Conservation (phyloP, 768 basidiomycete genomes). For the Psilocybe tampanensis region DNA sequence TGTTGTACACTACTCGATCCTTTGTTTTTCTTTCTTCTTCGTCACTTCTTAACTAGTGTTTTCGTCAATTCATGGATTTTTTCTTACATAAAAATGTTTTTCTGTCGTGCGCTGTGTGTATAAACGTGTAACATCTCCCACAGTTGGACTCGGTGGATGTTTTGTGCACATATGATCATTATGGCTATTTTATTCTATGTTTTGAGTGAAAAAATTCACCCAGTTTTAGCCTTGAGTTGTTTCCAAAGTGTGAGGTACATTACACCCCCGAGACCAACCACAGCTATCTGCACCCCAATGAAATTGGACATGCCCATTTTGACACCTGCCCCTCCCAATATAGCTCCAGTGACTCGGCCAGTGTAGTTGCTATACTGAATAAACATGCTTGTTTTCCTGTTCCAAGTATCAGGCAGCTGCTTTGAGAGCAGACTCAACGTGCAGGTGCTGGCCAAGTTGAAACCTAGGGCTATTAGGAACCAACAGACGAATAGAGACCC, state of each 20-base stretch:
- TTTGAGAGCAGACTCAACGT: constrained; percentile 70
- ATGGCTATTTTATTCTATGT: too few species aligned
- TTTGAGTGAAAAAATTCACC: constrained; percentile 30
- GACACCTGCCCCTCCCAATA: constrained; percentile 68
- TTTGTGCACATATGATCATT: too few species aligned
- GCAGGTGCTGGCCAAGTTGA: constrained; percentile 72
- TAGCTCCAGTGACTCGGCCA: constrained; percentile 65
- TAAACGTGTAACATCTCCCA: too few species aligned
- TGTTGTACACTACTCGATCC: constrained; percentile 19
- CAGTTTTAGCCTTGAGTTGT: constrained; percentile 65
- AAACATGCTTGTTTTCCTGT: constrained; percentile 52
- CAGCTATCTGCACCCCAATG: constrained; percentile 58
- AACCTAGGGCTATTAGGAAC: constrained; percentile 69
- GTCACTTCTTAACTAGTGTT: not conserved
- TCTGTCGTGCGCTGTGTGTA: too few species aligned
- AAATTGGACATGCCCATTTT: constrained; percentile 63
- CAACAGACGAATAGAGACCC: constrained; percentile 51
- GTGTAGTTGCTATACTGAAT: constrained; percentile 73
- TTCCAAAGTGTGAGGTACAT: constrained; percentile 62
- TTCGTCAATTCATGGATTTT: not conserved
- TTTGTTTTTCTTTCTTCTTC: constrained; percentile 3
- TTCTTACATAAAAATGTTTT: not conserved
- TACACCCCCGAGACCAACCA: constrained; percentile 59
- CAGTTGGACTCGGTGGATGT: too few species aligned
- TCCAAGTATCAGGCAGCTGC: constrained; percentile 67